Conservation (phyloP, 176 grass and related monocot genomes). For the Bromus sterilis region DNA sequence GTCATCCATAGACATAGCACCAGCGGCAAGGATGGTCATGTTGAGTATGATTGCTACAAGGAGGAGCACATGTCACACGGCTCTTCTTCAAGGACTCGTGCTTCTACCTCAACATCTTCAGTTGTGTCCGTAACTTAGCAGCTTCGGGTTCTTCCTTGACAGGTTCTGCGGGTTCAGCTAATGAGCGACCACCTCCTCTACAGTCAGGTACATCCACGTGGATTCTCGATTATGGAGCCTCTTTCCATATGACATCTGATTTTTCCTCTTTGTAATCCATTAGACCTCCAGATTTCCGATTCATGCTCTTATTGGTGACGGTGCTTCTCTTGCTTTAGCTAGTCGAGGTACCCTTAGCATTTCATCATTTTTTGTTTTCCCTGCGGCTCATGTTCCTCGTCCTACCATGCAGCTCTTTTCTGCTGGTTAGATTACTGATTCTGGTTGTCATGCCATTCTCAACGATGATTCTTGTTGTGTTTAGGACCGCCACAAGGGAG, state of each 20-base stretch:
- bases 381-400: no score
- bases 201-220: neutral
- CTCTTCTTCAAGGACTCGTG: neutral
- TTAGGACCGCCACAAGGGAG: no score
- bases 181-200: neutral
- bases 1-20: neutral
- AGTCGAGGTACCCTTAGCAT: no score
- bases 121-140: neutral
- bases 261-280: neutral
- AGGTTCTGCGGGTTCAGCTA: neutral
- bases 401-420: no score
- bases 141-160: neutral
- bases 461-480: no score
- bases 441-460: no score
- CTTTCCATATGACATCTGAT: neutral
- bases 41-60: neutral
- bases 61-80: neutral
- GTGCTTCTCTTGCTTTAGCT: no score
- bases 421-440: no score
- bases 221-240: neutral
- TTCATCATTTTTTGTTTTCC: no score
- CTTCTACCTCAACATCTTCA: neutral
- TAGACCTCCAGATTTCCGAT: no score
- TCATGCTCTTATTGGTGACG: no score
- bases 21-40: neutral